Percentiles rank a stretch among this genome's conserved stretches.
These are phyloP conservation scores for Magnolia officinalis DNA, from an alignment of 164 flowering plant genomes.

Conservation along the genomic window DNA sequence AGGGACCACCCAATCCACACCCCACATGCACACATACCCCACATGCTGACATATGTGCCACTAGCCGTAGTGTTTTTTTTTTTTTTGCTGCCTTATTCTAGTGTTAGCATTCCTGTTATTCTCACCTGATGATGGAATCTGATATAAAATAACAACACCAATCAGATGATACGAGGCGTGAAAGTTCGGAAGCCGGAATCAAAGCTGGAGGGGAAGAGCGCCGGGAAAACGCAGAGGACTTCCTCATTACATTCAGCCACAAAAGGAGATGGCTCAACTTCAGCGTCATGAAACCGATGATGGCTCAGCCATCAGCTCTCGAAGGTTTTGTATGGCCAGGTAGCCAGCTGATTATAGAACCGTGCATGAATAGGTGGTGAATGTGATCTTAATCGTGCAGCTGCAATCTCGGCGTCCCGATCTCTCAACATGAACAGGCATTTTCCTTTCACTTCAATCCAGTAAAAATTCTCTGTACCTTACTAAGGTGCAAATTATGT, in stretches of 20 bases:
- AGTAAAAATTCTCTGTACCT: neutral
- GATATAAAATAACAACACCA: neutral
- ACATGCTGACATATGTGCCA: neutral
- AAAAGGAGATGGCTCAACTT: neutral
- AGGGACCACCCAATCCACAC: too few species aligned
- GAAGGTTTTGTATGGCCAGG: too few species aligned
- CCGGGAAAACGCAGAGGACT: conserved; percentile 40
- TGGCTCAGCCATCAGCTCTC: neutral
- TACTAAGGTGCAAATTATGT: neutral
- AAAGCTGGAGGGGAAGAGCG: conserved; percentile 38
- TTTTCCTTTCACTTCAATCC: neutral
- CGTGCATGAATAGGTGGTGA: neutral
- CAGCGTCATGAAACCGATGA: neutral
- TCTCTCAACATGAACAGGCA: neutral
- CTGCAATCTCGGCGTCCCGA: neutral
- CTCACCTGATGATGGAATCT: neutral
- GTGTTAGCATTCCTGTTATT: neutral
- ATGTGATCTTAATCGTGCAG: neutral
- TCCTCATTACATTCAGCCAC: conserved; percentile 1
- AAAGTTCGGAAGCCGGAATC: conserved; percentile 62
- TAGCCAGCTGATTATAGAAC: too few species aligned
- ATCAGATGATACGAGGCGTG: conserved; percentile 85
- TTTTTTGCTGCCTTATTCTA: neutral
- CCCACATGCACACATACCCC: neutral
- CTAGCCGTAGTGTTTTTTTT: neutral